Evolutionary conservation across 306 rosid genomes (phyloP).

Genomic region (Castanopsis chinensis): DNA sequence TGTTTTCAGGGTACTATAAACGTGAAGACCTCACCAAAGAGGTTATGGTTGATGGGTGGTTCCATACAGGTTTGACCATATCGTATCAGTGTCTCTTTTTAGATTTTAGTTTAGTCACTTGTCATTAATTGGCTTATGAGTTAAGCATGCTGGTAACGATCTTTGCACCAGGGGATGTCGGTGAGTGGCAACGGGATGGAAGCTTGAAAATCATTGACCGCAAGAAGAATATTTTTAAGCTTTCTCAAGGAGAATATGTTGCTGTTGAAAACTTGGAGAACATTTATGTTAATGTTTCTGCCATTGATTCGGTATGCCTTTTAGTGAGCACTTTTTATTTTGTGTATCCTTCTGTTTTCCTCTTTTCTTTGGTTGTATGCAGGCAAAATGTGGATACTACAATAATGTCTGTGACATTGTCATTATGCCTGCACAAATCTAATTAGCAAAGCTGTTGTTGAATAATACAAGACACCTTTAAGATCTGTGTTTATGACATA

Average conservation of each 20-base stretch:
- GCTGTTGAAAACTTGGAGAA: slow-evolving; percentile 98
- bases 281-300: slow-evolving; percentile 64
- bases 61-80: slow-evolving; percentile 76
- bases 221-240: slow-evolving; percentile 97
- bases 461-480: slow-evolving; percentile 5
- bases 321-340: not conserved
- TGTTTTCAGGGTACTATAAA: slow-evolving; percentile 91
- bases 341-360: not conserved
- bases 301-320: slow-evolving; percentile 67
- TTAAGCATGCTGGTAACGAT: slow-evolving; percentile 16
- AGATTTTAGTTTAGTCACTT: slow-evolving; percentile 10
- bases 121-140: slow-evolving; percentile 2
- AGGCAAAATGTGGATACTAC: not conserved
- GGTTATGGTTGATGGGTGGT: slow-evolving; percentile 86
- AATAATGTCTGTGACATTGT: not conserved
- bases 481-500: not conserved
- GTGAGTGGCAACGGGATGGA: slow-evolving; percentile 96
- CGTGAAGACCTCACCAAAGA: slow-evolving; percentile 93
- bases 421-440: not conserved
- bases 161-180: slow-evolving; percentile 78
- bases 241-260: slow-evolving; percentile 98
- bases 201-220: slow-evolving; percentile 94
- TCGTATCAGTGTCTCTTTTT: slow-evolving; percentile 14
- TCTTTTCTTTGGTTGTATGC: not conserved
- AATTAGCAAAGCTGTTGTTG: not conserved